Conservation (phyloP, 2,329 filamentous ascomycete species). For the Claviceps humidiphila region DNA sequence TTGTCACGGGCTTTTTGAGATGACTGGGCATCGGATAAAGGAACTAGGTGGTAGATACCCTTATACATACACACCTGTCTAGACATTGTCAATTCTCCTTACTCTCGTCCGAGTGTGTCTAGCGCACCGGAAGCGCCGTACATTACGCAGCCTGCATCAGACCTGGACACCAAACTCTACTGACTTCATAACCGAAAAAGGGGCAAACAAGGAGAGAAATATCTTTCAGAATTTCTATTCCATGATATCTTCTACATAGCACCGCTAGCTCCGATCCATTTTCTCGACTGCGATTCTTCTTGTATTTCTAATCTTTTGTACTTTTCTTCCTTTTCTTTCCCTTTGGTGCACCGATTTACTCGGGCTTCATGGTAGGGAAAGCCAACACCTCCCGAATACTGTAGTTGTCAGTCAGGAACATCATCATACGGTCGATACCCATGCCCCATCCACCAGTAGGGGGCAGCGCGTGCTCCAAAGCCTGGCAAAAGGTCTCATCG, state of each 20-base stretch:
- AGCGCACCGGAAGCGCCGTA: no score
- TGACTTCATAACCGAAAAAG: no score
- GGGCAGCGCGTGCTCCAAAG: conserved; percentile 79
- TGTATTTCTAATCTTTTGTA: not conserved
- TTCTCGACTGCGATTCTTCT: not conserved
- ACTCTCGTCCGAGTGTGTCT: not conserved
- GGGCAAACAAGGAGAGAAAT: no score
- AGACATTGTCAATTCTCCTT: not conserved
- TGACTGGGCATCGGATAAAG: not conserved
- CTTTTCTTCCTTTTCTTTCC: conserved; percentile 13
- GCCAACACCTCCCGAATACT: conserved; percentile 91
- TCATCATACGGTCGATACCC: conserved; percentile 85
- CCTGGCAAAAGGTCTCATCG: conserved; percentile 88
- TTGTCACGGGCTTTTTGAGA: no score
- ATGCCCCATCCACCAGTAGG: conserved; percentile 95
- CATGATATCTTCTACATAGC: no score
- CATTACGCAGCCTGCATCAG: no score
- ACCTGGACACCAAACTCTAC: no score
- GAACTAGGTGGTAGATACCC: conserved; percentile 8
- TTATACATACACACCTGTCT: not conserved
- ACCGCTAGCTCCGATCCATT: no score
- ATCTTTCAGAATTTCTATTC: no score
- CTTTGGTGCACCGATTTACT: not conserved
- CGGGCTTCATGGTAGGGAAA: conserved; percentile 92
- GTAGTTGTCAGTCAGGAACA: conserved; percentile 91